Evolutionary conservation across 2,329 filamentous ascomycete species (phyloP), one percentile per base, ranked within the genome.

Genomic region (Cordyceps pruinosa): DNA sequence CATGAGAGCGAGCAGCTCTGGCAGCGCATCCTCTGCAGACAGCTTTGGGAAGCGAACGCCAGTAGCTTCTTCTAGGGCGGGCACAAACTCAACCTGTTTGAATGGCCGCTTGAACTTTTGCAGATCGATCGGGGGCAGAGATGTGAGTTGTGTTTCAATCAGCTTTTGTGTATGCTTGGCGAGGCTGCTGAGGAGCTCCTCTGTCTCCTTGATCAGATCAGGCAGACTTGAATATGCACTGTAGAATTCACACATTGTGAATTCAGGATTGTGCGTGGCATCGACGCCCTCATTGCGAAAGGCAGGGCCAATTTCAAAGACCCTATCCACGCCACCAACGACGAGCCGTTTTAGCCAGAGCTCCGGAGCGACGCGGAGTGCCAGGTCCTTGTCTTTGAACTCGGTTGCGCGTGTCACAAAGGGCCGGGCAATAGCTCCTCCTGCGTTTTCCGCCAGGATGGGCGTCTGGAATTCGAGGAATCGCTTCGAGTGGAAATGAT

Each of bases 231-330:
- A 85, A 66, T 92, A 95, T 3, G 92, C 87, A 60, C 88, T 86
- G 73, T 99, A 99, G 73, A 96, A 97, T 73, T 99, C 94, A 76
- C 93, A 97, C 59, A 90, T 97, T 45, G 89, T 94, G 73, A 97
- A 99, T 69, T 99, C 94, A 0, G 94, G 93, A 68, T 99, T 99
- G 70, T 99, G 94, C 0, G 90, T 96, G 30, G 82, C 82, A 70
- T 97, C 92, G 35, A 96, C 75, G 70, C 90, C 90, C 75, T 99
- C 94, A 69, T 99, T 99, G 44, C 94, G 84, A 72, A 99, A 99
- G 13, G 86, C 85, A 4, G 90, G 87, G 1, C 94, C 94, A 62
- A 99, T 92, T 72, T 99, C 94, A 67, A 95, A 99, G 26, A 99
- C 85, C 60, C 80, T 85, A 65, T 95, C 88, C 60, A 97, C 85